Evolutionary conservation across 2,329 filamentous ascomycete genomes (phyloP), one percentile per base, ranked within the genome.

Genomic region (Ophiocordyceps robertsii): DNA sequence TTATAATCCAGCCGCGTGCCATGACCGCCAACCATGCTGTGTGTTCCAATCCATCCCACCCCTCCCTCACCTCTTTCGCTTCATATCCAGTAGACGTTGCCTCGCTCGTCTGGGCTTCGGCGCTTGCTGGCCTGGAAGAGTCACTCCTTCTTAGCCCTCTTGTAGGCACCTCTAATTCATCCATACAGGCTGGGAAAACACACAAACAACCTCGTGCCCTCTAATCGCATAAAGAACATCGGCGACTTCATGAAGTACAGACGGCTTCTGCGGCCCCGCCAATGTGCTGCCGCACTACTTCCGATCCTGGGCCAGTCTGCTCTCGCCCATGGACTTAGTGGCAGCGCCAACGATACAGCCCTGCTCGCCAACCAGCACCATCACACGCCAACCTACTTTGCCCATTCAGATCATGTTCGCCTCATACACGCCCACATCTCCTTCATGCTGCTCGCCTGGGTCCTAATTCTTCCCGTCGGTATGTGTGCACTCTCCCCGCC

Each of bases 381-480:
- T 38, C 58, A 24, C 24, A 4, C 65, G 9, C 61, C 64, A n/a
- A 77, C 67, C 44, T 84, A 83, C 57, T 82, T 81, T 61, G 59
- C 69, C 21, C 65, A 77, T 44, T 54, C 66, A 0, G 68, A 76
- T 24, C 66, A 77, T 53, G 62, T 57, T 8, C 61, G 64, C 13
- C 61, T 74, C 49, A 80, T 92, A 51, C 70, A 83, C 52, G 73
- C 73, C 44, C 86, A 92, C 55, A 81, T 89, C 44, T 65, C 61
- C 6, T 64, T 85, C 38, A 87, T 88, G 79, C 63, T 78, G 2
- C 43, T 84, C 9, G 75, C 73, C 9, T 92, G 86, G 85, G 69
- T 83, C 31, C 70, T 89, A 43, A 56, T 84, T 39, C 68, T 90
- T 43, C 86, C 86, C 40, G 60, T 82, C 46, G 80, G 84, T 84